These are phyloP conservation scores for Lactifluus echinatus DNA, from an alignment of 768 basidiomycete species.

Conservation along the genomic window DNA sequence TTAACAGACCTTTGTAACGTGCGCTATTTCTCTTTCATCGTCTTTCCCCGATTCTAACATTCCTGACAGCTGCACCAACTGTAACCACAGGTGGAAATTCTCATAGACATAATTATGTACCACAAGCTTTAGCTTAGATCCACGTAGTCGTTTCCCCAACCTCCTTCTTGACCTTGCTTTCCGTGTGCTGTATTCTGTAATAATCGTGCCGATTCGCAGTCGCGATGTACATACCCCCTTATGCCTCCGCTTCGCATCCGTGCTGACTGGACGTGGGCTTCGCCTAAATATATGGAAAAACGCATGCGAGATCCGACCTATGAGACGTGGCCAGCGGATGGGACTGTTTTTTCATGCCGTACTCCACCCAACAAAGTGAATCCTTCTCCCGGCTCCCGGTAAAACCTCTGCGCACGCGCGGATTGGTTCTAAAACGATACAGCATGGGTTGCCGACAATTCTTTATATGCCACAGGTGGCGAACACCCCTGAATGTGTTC, in stretches of 20 bases:
- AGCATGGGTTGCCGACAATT: too few species aligned
- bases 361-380: background rate
- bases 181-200: background rate
- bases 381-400: too few species aligned
- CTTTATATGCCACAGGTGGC: too few species aligned
- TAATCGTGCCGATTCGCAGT: background rate
- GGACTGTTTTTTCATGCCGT: background rate
- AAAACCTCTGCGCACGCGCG: too few species aligned
- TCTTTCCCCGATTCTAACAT: background rate
- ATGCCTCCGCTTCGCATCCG: background rate
- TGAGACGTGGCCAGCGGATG: background rate
- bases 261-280: background rate
- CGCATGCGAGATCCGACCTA: background rate
- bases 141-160: background rate
- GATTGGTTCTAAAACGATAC: too few species aligned
- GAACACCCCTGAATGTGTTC: too few species aligned
- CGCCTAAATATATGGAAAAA: background rate
- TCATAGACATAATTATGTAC: slow-evolving; percentile 31
- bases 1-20: slow-evolving; percentile 81
- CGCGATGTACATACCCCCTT: slow-evolving; percentile 12
- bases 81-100: slow-evolving; percentile 63
- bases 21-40: slow-evolving; percentile 24
- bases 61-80: slow-evolving; percentile 49
- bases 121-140: slow-evolving; percentile 8
- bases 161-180: background rate